Conservation (phyloP, 2,329 filamentous ascomycete genomes). For the Diaporthe citrichinensis region DNA sequence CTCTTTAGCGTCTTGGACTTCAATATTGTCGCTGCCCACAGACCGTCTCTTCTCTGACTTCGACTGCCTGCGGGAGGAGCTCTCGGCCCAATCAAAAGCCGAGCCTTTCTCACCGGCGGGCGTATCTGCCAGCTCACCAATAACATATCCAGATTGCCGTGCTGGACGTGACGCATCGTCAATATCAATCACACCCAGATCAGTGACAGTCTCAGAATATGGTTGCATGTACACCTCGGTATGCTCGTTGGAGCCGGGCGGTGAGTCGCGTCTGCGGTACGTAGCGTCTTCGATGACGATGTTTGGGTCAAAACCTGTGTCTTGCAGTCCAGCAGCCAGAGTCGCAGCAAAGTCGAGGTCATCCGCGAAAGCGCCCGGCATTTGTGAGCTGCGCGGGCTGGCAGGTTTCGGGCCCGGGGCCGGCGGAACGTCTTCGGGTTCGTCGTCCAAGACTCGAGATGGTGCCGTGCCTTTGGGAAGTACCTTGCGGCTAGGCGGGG, state of each 20-base stretch:
- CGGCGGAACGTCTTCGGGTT: constrained; percentile 41
- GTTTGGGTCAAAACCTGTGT: constrained; percentile 79
- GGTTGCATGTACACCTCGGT: constrained; percentile 60
- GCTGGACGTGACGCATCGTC: constrained; percentile 48
- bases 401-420: constrained; percentile 70
- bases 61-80: constrained; percentile 39
- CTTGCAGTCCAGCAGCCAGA: constrained; percentile 76
- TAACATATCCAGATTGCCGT: constrained; percentile 59
- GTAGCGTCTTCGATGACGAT: constrained; percentile 77
- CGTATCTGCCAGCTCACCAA: constrained; percentile 62
- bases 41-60: constrained; percentile 50
- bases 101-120: constrained; percentile 53
- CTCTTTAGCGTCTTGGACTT: constrained; percentile 42
- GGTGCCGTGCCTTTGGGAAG: constrained; percentile 36
- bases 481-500: constrained; percentile 38
- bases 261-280: constrained; percentile 75
- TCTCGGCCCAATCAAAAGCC: constrained; percentile 45
- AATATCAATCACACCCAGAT: constrained; percentile 54
- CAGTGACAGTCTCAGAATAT: constrained; percentile 62
- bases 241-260: constrained; percentile 70
- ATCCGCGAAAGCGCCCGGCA: constrained; percentile 76
- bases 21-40: constrained; percentile 48
- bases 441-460: constrained; percentile 36
- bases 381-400: constrained; percentile 62
- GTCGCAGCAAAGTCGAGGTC: constrained; percentile 80